These are phyloP conservation scores for Pleodorina starrii DNA, from an alignment of 139 green algal genomes.

Conservation along the genomic window DNA sequence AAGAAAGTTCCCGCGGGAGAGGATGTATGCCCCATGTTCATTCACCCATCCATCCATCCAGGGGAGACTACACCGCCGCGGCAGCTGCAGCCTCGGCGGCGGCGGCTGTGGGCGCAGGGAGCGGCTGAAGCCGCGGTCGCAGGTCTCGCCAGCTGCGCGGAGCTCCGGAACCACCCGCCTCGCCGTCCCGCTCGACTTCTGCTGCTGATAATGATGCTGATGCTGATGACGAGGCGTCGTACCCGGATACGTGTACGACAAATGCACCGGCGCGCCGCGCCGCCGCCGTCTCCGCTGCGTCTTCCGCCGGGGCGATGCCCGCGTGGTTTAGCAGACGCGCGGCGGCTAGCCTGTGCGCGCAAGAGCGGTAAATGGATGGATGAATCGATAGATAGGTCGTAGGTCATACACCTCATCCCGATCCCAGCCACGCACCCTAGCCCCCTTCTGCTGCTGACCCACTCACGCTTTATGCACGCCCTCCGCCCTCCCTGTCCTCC, in stretches of 20 bases:
- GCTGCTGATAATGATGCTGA: too few relatives aligned
- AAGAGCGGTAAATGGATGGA: too few relatives aligned
- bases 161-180: not conserved
- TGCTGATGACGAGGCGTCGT: too few relatives aligned
- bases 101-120: not conserved
- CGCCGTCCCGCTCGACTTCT: not conserved
- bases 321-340: not conserved
- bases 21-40: too few relatives aligned
- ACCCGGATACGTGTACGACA: not conserved
- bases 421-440: not conserved
- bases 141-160: slow-evolving; percentile 3
- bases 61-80: too few relatives aligned
- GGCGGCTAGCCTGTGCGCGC: not conserved
- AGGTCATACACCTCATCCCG: too few relatives aligned
- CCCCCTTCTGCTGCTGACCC: not conserved
- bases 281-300: not conserved
- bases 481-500: too few relatives aligned
- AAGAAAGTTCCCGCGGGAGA: too few relatives aligned
- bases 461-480: too few relatives aligned
- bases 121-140: not conserved
- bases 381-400: too few relatives aligned
- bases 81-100: not conserved
- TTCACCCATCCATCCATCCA: too few relatives aligned
- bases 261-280: not conserved
- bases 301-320: not conserved